A percentile compares a stretch with the other conserved stretches of the same genome.
Evolutionary conservation across 257 asterid genomes (phyloP).

Genomic region (Nicotiana benthamiana): DNA sequence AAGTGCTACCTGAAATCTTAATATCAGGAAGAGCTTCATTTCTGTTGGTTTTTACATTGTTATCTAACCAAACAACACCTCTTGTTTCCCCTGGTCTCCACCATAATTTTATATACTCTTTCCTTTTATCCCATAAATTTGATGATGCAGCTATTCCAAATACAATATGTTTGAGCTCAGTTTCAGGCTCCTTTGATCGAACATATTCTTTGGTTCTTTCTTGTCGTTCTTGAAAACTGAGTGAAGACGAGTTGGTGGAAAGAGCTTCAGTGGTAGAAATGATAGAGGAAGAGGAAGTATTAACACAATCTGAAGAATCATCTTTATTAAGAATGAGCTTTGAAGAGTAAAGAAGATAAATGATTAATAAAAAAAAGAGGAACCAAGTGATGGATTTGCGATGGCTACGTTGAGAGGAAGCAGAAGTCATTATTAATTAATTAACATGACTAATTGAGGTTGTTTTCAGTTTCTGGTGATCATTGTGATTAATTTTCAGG

Average conservation of each 20-base stretch:
- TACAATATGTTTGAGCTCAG: constrained; percentile 37
- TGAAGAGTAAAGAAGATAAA: constrained; percentile 11
- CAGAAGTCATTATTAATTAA: neutral
- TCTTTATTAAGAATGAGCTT: neutral
- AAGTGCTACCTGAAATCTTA: constrained; percentile 29
- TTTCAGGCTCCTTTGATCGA: neutral
- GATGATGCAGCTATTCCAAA: constrained; percentile 64
- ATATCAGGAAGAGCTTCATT: constrained; percentile 43
- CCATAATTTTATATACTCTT: constrained; percentile 62
- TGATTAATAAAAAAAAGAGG: neutral
- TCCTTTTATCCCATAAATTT: constrained; percentile 44
- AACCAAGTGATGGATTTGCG: neutral
- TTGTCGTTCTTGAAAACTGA: neutral
- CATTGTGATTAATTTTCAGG: too few species aligned
- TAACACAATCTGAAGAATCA: neutral
- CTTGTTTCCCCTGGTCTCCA: constrained; percentile 50
- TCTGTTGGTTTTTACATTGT: constrained; percentile 11
- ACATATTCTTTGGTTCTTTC: neutral
- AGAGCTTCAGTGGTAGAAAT: neutral
- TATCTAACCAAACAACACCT: constrained; percentile 58
- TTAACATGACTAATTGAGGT: neutral
- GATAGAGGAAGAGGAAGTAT: neutral
- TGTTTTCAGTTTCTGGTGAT: neutral
- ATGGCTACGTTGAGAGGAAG: neutral
- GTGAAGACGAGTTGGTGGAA: neutral